These are phyloP conservation scores for Verbena officinalis DNA, from an alignment of 257 asterid species.

Conservation along the genomic window DNA sequence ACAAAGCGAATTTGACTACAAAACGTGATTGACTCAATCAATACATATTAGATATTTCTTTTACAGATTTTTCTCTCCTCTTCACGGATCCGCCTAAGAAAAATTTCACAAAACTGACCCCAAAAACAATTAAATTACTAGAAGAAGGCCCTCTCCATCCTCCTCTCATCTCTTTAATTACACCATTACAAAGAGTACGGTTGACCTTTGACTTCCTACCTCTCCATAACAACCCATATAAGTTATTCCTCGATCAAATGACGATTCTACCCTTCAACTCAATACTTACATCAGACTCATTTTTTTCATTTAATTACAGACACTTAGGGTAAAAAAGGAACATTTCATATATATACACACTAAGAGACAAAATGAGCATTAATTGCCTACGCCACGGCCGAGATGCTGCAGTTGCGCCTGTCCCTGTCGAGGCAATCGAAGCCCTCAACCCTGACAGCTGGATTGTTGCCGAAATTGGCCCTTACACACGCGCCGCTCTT, in stretches of 20 bases:
- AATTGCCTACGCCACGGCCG: slow-evolving; percentile 63
- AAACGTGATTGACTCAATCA: slow-evolving; percentile 46
- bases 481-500: slow-evolving; percentile 78
- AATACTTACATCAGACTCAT: slow-evolving; percentile 44
- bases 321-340: slow-evolving; percentile 12
- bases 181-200: slow-evolving; percentile 45
- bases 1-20: slow-evolving; percentile 43
- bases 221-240: slow-evolving; percentile 33
- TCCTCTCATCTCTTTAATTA: slow-evolving; percentile 44
- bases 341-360: slow-evolving; percentile 52
- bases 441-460: slow-evolving; percentile 91
- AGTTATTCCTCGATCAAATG: slow-evolving; percentile 39
- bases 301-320: slow-evolving; percentile 45
- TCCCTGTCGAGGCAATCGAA: slow-evolving; percentile 93
- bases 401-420: slow-evolving; percentile 88
- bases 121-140: slow-evolving; percentile 35
- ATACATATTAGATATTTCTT: slow-evolving; percentile 23
- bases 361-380: slow-evolving; percentile 27
- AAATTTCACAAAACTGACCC: slow-evolving; percentile 44
- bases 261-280: slow-evolving; percentile 25
- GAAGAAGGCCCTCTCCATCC: background rate
- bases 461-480: slow-evolving; percentile 84
- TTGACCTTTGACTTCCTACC: slow-evolving; percentile 26
- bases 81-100: slow-evolving; percentile 37
- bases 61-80: slow-evolving; percentile 35